These are phyloP conservation scores for Nannochloris sp. DNA, from an alignment of 139 green algal species.

Conservation along the genomic window DNA sequence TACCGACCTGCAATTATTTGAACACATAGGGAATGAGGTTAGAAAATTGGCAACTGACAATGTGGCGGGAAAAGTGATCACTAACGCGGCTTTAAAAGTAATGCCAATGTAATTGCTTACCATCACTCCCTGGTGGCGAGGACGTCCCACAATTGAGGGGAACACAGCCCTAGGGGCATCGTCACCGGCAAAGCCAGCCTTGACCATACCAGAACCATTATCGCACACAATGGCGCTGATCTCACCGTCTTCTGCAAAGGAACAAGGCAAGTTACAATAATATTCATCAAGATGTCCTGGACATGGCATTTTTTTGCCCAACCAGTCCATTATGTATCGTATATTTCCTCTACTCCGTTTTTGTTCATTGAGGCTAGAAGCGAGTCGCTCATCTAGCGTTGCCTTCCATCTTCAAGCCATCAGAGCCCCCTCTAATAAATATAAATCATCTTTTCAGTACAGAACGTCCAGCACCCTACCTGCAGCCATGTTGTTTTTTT, in stretches of 20 bases:
- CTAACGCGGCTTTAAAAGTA: background rate
- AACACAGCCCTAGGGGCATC: slow-evolving; percentile 95
- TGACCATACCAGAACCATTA: slow-evolving; percentile 99
- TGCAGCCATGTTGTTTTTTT: too few relatives aligned
- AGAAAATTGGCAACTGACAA: background rate
- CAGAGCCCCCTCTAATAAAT: too few relatives aligned
- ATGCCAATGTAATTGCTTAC: slow-evolving; percentile 29
- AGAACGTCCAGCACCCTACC: too few relatives aligned
- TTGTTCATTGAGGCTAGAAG: too few relatives aligned
- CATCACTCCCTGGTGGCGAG: slow-evolving; percentile 92
- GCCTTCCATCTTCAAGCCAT: too few relatives aligned
- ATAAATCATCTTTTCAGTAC: too few relatives aligned
- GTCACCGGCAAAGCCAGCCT: slow-evolving; percentile 92
- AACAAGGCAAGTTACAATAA: too few relatives aligned
- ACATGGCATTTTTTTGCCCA: too few relatives aligned
- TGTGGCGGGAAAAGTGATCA: background rate
- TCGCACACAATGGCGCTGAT: slow-evolving; percentile 93
- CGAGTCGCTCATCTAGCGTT: too few relatives aligned
- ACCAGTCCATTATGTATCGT: too few relatives aligned
- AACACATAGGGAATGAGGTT: background rate
- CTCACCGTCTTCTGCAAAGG: slow-evolving; percentile 81
- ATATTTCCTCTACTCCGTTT: too few relatives aligned
- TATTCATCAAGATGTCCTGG: too few relatives aligned
- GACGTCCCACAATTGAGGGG: slow-evolving; percentile 91
- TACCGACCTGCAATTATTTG: slow-evolving; percentile 57